phyloP scores from a whole-genome alignment of 176 grass and related monocot species.

The Triticum timopheevii region DNA sequence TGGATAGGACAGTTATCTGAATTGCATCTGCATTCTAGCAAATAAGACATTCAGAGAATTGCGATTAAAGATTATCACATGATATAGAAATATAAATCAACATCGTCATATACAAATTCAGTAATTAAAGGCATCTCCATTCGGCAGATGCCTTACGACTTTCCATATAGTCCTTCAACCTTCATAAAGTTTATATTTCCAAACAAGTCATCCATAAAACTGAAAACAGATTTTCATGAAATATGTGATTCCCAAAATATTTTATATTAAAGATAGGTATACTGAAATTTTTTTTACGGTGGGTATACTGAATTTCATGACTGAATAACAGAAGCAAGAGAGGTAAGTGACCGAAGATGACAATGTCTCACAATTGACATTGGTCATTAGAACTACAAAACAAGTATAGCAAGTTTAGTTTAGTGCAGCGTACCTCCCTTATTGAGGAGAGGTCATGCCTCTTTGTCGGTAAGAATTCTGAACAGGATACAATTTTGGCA shows the following conservation, averaged over 20 bases:
- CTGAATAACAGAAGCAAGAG: constrained; percentile 16
- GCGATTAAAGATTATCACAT: background rate
- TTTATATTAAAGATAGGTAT: background rate
- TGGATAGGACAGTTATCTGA: constrained; percentile 56
- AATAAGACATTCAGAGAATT: constrained; percentile 42
- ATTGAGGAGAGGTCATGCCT: constrained; percentile 31
- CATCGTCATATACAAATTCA: background rate
- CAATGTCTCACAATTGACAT: background rate
- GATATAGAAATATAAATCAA: constrained; percentile 2
- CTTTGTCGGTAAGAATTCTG: constrained; percentile 53
- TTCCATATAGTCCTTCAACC: background rate
- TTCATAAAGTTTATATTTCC: constrained; percentile 14
- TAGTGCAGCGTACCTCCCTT: constrained; percentile 68
- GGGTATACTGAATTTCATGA: background rate
- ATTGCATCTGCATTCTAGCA: constrained; percentile 92
- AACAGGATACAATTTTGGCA: constrained; percentile 59
- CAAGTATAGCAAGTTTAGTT: background rate
- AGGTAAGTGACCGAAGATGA: constrained; percentile 8
- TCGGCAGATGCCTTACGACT: background rate
- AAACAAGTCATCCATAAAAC: background rate
- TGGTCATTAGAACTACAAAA: background rate
- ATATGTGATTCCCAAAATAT: background rate
- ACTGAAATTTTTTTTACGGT: background rate
- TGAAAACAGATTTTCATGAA: background rate
- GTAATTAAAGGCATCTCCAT: constrained; percentile 12